Conservation (phyloP, 2,329 filamentous ascomycete species). For the Moelleriella libera region DNA sequence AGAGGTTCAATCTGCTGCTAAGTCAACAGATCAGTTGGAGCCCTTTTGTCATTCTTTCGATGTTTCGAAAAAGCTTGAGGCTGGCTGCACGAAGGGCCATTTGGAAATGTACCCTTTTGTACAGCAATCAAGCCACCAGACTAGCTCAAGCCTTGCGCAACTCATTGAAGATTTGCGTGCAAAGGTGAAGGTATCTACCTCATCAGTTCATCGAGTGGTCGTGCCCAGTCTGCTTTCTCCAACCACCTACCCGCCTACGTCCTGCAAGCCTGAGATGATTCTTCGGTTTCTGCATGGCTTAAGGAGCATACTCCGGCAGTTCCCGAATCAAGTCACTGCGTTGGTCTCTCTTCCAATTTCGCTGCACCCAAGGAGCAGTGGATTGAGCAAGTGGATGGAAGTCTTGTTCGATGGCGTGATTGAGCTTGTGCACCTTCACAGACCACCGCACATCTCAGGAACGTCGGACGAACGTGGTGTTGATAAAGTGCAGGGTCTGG, state of each 20-base stretch:
- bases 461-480: constrained; percentile 39
- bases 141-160: constrained; percentile 32
- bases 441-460: constrained; percentile 37
- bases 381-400: constrained; percentile 76
- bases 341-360: constrained; percentile 68
- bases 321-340: constrained; percentile 50
- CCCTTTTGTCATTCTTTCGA: constrained; percentile 63
- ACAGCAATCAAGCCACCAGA: constrained; percentile 15
- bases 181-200: constrained; percentile 40
- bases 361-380: constrained; percentile 62
- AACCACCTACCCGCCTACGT: constrained; percentile 60
- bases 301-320: constrained; percentile 56
- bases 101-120: constrained; percentile 33
- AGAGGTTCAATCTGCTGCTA: not conserved
- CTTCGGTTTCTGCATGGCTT: constrained; percentile 72
- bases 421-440: constrained; percentile 61
- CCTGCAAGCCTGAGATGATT: constrained; percentile 56
- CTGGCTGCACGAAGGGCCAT: constrained; percentile 32
- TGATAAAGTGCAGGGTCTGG: constrained; percentile 63
- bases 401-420: constrained; percentile 72
- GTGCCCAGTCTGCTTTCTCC: constrained; percentile 80
- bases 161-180: constrained; percentile 47
- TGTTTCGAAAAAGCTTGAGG: constrained; percentile 48
- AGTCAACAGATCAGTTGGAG: not conserved
- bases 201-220: constrained; percentile 63